Evolutionary conservation across 768 basidiomycete genomes (phyloP).

Genomic region (Termitomyces sp.): DNA sequence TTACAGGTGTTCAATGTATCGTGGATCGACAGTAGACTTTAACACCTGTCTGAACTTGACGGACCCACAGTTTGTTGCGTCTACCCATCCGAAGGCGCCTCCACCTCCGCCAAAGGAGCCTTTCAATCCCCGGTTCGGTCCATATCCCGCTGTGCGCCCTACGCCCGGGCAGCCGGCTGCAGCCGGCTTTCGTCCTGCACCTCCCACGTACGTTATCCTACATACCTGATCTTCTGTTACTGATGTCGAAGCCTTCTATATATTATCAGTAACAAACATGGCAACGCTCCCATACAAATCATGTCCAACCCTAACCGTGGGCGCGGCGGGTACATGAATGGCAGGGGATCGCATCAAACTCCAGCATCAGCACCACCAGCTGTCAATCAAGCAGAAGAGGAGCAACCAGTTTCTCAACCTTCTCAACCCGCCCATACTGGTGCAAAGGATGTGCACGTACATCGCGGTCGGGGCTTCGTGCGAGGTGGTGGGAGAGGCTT

Average conservation of each 20-base stretch:
- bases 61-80: conserved; percentile 78
- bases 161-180: conserved; percentile 48
- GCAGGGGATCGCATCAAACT: conserved; percentile 26
- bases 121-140: conserved; percentile 68
- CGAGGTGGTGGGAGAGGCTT: conserved; percentile 28
- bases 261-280: conserved; percentile 12
- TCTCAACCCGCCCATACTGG: conserved; percentile 3
- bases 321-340: conserved; percentile 29
- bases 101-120: conserved; percentile 44
- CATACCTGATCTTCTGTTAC: conserved; percentile 3
- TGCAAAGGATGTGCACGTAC: conserved; percentile 13
- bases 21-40: conserved; percentile 86
- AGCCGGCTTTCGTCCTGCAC: conserved; percentile 64
- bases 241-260: not conserved
- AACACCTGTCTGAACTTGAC: conserved; percentile 88
- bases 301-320: conserved; percentile 75
- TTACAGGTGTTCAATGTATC: conserved; percentile 83
- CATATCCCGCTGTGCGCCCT: conserved; percentile 58
- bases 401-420: conserved; percentile 5
- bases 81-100: conserved; percentile 60
- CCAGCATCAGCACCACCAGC: not conserved
- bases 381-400: conserved; percentile 7
- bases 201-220: conserved; percentile 27
- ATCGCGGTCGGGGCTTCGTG: conserved; percentile 21
- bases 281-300: conserved; percentile 50